Evolutionary conservation across 306 rosid species (phyloP), one percentile per base, ranked within the genome.

Genomic region (Prinsepia uniflora): DNA sequence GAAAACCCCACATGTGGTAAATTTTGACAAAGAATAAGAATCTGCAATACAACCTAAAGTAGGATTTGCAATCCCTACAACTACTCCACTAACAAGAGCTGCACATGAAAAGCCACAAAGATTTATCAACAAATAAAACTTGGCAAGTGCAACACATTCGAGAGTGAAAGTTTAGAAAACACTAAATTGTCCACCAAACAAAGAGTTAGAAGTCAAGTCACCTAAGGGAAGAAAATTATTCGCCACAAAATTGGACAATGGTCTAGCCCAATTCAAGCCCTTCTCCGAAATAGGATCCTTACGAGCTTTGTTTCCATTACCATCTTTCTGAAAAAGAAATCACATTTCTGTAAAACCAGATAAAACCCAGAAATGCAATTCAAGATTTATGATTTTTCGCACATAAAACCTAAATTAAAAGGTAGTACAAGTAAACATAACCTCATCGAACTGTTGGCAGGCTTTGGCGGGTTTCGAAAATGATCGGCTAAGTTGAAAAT

Each of bases 1-100:
- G 76, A 93, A 93, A 73, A 90, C 84, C 70, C 92, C 96, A 74
- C 88, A 80, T 0, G 98, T 92, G 78, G 92, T 82, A 75, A 93
- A 61, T 78, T 90, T 93, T 7, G 98, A 90, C 75, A 93, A 75
- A 68, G 78, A 76, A 74, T 83, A 94, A 54, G 79, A 86, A 61
- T 90, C 94, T 43, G 91, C 89, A 67, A 86, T 84, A 78, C 96
- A 90, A 65, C 98, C 98, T 60, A 87, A 72, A 71, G 79, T 83
- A 5, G 97, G 98, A 81, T 79, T 82, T 43, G 86, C 73, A 58
- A 90, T 75, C 76, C 96, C 96, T 56, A 89, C 66, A 14, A 78
- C 54, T 71, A 90, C 96, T 36, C 88, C 90, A 67, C 86, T 4
- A 55, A 90, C 63, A 67, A 93, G 94, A 78, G 70, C 98, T 93